Percentiles rank a stretch among this genome's conserved stretches.
Conservation (phyloP, 2,329 filamentous ascomycete species). For the Apiospora aurea region DNA sequence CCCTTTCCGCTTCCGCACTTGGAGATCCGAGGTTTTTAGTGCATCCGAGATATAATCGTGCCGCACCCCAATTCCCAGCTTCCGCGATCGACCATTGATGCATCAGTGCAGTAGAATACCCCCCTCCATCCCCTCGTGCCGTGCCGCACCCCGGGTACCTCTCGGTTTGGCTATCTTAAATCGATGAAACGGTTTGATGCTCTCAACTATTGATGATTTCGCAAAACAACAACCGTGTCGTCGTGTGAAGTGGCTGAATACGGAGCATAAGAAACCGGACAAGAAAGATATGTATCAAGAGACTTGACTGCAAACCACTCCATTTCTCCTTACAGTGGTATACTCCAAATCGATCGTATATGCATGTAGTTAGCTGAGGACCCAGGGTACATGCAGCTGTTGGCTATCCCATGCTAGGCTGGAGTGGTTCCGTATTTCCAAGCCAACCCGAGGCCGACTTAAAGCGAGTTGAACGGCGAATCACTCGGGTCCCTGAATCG, state of each 20-base stretch:
- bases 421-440: background rate
- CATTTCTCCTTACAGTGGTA: background rate
- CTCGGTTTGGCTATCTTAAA: background rate
- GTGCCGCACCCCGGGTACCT: background rate
- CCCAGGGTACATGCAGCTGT: too few relatives aligned
- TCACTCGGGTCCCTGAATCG: background rate
- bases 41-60: slow-evolving; percentile 1
- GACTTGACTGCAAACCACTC: background rate
- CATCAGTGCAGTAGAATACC: background rate
- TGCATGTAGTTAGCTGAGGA: background rate
- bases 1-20: slow-evolving; percentile 5
- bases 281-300: background rate
- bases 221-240: background rate
- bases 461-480: background rate
- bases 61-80: background rate
- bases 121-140: background rate
- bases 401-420: background rate
- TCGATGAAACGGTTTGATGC: background rate
- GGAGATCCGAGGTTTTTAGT: slow-evolving; percentile 18
- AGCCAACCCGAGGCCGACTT: slow-evolving; percentile 1
- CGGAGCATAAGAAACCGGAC: too few relatives aligned
- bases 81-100: background rate
- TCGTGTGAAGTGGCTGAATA: background rate
- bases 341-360: background rate
- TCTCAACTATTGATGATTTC: background rate